phyloP scores from a whole-genome alignment of 2,329 filamentous ascomycete species.

The Coniochaeta sp. region DNA sequence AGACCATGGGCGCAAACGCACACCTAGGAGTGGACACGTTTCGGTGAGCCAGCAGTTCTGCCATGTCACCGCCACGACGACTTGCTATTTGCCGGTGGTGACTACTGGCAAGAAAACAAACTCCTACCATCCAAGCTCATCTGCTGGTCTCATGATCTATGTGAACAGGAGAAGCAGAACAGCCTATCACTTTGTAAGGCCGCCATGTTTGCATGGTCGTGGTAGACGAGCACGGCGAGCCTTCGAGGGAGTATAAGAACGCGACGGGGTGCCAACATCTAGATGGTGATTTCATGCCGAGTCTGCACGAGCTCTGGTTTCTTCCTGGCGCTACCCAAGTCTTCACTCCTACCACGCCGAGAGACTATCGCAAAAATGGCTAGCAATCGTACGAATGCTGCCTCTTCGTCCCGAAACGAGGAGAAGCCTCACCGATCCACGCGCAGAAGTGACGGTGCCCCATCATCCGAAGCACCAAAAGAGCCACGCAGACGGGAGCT shows the following conservation, averaged over 20 bases:
- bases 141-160: not conserved
- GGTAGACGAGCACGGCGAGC: not conserved
- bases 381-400: not conserved
- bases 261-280: not conserved
- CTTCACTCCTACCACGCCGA: not conserved
- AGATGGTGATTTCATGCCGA: not conserved
- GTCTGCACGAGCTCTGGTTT: not conserved
- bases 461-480: not conserved
- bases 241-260: not conserved
- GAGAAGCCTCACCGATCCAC: not conserved
- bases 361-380: not conserved
- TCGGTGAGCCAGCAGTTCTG: not conserved
- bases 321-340: not conserved
- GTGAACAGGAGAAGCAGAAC: not conserved
- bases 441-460: not conserved
- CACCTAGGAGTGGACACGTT: not conserved
- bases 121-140: not conserved
- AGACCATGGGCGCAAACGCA: not conserved
- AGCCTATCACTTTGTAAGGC: not conserved
- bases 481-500: not conserved
- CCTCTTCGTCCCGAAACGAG: not conserved
- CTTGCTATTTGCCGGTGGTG: not conserved
- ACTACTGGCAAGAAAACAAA: not conserved
- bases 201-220: not conserved
- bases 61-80: not conserved